phyloP scores from a whole-genome alignment of 2,329 filamentous ascomycete species.

The Acarospora socialis region DNA sequence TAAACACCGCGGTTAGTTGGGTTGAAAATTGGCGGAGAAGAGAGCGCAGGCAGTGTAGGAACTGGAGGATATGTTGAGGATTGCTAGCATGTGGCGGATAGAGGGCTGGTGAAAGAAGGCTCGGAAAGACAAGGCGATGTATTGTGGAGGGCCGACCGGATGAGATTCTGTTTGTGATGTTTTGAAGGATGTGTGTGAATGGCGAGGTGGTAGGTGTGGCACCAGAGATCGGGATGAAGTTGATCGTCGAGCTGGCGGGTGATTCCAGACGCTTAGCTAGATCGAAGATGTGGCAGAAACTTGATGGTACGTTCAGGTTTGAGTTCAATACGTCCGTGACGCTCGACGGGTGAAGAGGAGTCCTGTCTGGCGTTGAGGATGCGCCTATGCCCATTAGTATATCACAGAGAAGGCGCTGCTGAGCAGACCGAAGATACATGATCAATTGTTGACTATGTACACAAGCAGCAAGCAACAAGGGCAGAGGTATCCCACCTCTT shows the following conservation, averaged over 20 bases:
- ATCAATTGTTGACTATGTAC: neutral
- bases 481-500: constrained; percentile 41
- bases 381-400: constrained; percentile 1
- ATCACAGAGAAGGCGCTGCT: too few relatives aligned
- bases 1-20: constrained; percentile 57
- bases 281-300: constrained; percentile 39
- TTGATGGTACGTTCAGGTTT: too few relatives aligned
- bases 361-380: constrained; percentile 1
- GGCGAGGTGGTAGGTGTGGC: constrained; percentile 32
- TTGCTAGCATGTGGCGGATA: constrained; percentile 56
- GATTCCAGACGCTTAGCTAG: constrained; percentile 35
- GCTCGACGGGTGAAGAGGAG: too few relatives aligned
- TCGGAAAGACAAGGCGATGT: constrained; percentile 75
- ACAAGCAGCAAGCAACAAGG: constrained; percentile 1
- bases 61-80: constrained; percentile 63
- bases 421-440: too few relatives aligned
- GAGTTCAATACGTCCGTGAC: too few relatives aligned
- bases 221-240: constrained; percentile 41
- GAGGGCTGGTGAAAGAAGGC: constrained; percentile 69
- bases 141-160: constrained; percentile 46
- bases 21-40: constrained; percentile 54
- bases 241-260: constrained; percentile 26
- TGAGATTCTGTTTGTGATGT: constrained; percentile 41
- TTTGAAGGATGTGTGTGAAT: constrained; percentile 50
- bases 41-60: constrained; percentile 63